These are phyloP conservation scores for Odonthalia washingtoniensis DNA, from an alignment of 31 red algal species.

Conservation along the genomic window DNA sequence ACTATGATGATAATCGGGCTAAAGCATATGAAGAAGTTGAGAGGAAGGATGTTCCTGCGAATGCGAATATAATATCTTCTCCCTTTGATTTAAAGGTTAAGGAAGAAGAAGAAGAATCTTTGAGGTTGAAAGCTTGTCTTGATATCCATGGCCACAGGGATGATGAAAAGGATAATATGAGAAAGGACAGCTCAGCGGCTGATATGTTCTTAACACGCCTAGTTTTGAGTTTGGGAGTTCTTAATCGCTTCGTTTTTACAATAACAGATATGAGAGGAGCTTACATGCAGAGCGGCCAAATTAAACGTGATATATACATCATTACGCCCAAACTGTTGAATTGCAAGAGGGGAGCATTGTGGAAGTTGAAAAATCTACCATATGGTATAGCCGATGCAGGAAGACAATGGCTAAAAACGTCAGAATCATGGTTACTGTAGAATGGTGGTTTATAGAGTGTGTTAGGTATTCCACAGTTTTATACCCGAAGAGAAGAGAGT, in stretches of 20 bases:
- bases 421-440: not conserved
- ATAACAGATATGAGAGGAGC: not conserved
- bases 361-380: constrained; percentile 1
- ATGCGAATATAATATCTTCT: constrained; percentile 4
- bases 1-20: not conserved
- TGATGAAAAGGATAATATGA: not conserved
- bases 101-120: not conserved
- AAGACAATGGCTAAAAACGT: not conserved
- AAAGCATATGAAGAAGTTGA: not conserved
- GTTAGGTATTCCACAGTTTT: not conserved
- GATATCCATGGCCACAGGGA: not conserved
- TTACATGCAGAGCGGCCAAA: not conserved
- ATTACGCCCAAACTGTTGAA: not conserved
- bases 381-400: constrained; percentile 13
- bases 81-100: not conserved
- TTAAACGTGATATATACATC: not conserved
- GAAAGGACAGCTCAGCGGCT: not conserved
- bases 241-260: not conserved
- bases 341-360: not conserved
- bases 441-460: not conserved
- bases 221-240: not conserved
- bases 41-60: not conserved
- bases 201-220: not conserved
- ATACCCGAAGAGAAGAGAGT: not conserved
- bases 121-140: not conserved